Conservation (phyloP, 768 basidiomycete species). For the Podaxis mareebaensis region DNA sequence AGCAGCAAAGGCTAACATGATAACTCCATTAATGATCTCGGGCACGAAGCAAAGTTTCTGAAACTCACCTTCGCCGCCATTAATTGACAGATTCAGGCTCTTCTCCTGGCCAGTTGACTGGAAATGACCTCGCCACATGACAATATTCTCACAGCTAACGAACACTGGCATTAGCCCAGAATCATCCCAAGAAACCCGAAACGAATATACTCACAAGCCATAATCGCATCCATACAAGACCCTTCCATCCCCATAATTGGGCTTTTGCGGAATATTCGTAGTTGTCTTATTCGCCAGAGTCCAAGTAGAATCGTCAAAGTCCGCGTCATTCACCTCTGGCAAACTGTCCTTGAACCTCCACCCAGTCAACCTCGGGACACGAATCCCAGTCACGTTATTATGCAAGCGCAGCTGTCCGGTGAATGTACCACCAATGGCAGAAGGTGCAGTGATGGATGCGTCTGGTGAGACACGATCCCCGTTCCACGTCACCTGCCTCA, state of each 20-base stretch:
- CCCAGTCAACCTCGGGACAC: slow-evolving; percentile 50
- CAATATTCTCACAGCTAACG: slow-evolving; percentile 75
- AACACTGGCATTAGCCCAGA: slow-evolving; percentile 10
- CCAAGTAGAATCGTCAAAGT: slow-evolving; percentile 69
- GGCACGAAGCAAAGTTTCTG: neutral
- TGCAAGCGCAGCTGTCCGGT: slow-evolving; percentile 44
- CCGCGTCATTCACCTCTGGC: slow-evolving; percentile 56
- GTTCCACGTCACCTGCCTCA: slow-evolving; percentile 72
- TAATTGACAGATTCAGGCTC: slow-evolving; percentile 74
- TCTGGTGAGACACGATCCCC: slow-evolving; percentile 47
- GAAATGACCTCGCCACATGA: slow-evolving; percentile 85
- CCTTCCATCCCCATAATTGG: slow-evolving; percentile 72
- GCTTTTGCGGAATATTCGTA: slow-evolving; percentile 72
- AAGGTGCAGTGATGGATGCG: slow-evolving; percentile 30
- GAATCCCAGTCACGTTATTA: slow-evolving; percentile 30
- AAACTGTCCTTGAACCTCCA: slow-evolving; percentile 80
- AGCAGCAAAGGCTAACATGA: slow-evolving; percentile 67
- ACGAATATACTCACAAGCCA: slow-evolving; percentile 60
- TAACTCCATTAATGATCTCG: neutral
- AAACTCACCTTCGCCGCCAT: slow-evolving; percentile 69
- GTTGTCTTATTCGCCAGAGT: slow-evolving; percentile 65
- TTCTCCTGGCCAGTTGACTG: slow-evolving; percentile 56
- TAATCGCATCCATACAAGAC: slow-evolving; percentile 89
- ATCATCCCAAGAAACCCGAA: neutral
- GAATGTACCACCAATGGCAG: slow-evolving; percentile 43